Evolutionary conservation across 1,284 basidiomycete genomes (phyloP).

Genomic region (Entoloma clypeatum): DNA sequence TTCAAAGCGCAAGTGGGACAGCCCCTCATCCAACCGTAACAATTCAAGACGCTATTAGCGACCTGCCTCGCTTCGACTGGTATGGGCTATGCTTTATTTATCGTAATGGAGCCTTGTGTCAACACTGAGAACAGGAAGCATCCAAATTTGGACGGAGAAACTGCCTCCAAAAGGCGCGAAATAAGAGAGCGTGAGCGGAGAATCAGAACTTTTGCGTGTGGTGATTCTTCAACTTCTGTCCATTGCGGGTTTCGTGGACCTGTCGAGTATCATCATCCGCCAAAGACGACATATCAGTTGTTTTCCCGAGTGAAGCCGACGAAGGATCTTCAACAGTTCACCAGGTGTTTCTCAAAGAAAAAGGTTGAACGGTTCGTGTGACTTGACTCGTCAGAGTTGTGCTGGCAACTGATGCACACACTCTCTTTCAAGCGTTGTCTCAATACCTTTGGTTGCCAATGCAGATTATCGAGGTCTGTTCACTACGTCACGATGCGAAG

Average conservation of each 20-base stretch:
- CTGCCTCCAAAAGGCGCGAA: slow-evolving; percentile 17
- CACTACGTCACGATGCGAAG: neutral
- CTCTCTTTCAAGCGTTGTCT: slow-evolving; percentile 40
- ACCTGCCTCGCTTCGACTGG: slow-evolving; percentile 70
- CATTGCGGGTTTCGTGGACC: slow-evolving; percentile 41
- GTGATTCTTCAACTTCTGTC: slow-evolving; percentile 23
- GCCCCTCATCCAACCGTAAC: slow-evolving; percentile 53
- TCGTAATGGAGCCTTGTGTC: neutral
- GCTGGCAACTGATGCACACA: neutral
- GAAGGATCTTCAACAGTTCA: slow-evolving; percentile 46
- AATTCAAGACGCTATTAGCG: slow-evolving; percentile 64
- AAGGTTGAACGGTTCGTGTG: slow-evolving; percentile 37
- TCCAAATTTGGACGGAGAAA: slow-evolving; percentile 26
- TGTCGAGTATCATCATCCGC: slow-evolving; percentile 41
- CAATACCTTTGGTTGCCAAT: slow-evolving; percentile 46
- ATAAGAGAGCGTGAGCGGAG: slow-evolving; percentile 17
- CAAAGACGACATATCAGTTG: slow-evolving; percentile 50
- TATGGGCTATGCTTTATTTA: slow-evolving; percentile 27
- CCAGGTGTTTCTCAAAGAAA: slow-evolving; percentile 32
- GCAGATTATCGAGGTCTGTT: slow-evolving; percentile 58
- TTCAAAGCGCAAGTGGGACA: slow-evolving; percentile 43
- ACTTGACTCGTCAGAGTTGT: neutral
- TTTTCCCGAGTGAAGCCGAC: slow-evolving; percentile 36
- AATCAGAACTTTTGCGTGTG: slow-evolving; percentile 36
- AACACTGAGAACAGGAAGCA: slow-evolving; percentile 34